Conservation (phyloP, 2,329 filamentous ascomycete genomes). For the Diaporthe vexans region DNA sequence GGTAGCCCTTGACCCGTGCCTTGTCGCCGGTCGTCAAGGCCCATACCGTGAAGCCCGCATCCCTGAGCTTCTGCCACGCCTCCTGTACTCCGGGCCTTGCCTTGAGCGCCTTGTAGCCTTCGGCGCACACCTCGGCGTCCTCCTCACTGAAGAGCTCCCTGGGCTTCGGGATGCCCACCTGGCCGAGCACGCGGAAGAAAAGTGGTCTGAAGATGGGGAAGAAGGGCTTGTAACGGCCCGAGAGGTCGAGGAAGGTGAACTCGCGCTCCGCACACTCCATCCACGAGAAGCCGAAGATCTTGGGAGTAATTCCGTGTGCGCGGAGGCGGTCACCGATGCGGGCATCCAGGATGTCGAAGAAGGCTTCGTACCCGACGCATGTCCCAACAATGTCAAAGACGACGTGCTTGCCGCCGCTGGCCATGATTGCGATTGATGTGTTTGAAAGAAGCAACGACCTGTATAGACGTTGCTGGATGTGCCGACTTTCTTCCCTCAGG, state of each 20-base stretch:
- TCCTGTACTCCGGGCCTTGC: constrained; percentile 57
- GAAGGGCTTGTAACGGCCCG: constrained; percentile 58
- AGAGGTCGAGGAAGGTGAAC: constrained; percentile 63
- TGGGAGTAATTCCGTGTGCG: constrained; percentile 55
- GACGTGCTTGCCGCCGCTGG: constrained; percentile 54
- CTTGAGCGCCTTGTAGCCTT: constrained; percentile 54
- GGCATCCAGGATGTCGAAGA: constrained; percentile 56
- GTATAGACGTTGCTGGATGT: not conserved
- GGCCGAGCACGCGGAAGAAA: constrained; percentile 63
- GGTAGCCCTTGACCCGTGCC: constrained; percentile 65
- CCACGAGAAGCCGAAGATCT: constrained; percentile 62
- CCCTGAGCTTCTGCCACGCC: constrained; percentile 58
- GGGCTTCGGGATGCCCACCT: constrained; percentile 59
- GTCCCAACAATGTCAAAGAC: constrained; percentile 68
- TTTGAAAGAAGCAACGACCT: not conserved
- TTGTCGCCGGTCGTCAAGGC: constrained; percentile 66
- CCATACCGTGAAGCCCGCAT: constrained; percentile 66
- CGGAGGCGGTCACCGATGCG: constrained; percentile 58
- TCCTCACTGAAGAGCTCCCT: constrained; percentile 57
- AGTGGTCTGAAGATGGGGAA: constrained; percentile 57
- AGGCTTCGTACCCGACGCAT: constrained; percentile 61
- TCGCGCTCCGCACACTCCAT: constrained; percentile 62
- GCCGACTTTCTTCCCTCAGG: not conserved
- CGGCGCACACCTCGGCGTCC: constrained; percentile 56
- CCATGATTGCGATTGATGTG: constrained; percentile 10